Base-by-base conservation (phyloP, 495 filamentous ascomycete genomes). In the Coniosporium apollinis region DNA sequence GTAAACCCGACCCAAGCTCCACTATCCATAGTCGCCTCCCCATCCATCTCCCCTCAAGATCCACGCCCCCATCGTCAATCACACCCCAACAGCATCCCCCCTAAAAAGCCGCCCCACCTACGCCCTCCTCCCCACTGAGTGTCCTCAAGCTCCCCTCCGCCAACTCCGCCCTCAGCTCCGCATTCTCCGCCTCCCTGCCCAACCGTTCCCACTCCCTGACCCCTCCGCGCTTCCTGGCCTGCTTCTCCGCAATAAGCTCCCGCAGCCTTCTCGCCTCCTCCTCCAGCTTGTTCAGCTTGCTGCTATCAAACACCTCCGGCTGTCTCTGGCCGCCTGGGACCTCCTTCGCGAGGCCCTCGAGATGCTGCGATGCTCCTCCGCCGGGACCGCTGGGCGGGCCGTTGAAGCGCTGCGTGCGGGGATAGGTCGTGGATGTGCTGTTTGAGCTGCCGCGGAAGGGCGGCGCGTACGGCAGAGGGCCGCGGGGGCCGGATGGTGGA, bases 81-180 rank as follows among this genome's bases (percentile, higher is more conserved):
- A n/a, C n/a, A n/a, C n/a, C n/a, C n/a, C n/a, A n/a, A n/a, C n/a
- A n/a, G n/a, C n/a, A n/a, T n/a, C n/a, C n/a, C n/a, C n/a, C n/a
- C 25, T 30, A 38, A 13, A 43, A 34, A 22, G 41, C 41, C 21
- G 18, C 17, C 21, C 54, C 50, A 22, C 62, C 60, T 21, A 49
- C 52, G 24, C 58, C 59, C 24, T 56, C 57, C 41, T 74, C 71
- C 25, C 61, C 61, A 46, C 70, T 70, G 25, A 69, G 57, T 38
- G 70, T 62, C 29, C 64, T 56, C 38, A 79, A 45, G 38, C 70
- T 61, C n/a, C 64, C 56, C 46, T 78, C 74, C 1, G 73, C 72
- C 33, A 78, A 46, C 37, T 76, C 71, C 38, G 64, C 69, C 49
- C 66, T 69, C 34, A 76, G 46, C 3, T 66, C 66, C 20, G 66